phyloP scores from a whole-genome alignment of 2,329 filamentous ascomycete genomes.

The Diaporthe capsici region DNA sequence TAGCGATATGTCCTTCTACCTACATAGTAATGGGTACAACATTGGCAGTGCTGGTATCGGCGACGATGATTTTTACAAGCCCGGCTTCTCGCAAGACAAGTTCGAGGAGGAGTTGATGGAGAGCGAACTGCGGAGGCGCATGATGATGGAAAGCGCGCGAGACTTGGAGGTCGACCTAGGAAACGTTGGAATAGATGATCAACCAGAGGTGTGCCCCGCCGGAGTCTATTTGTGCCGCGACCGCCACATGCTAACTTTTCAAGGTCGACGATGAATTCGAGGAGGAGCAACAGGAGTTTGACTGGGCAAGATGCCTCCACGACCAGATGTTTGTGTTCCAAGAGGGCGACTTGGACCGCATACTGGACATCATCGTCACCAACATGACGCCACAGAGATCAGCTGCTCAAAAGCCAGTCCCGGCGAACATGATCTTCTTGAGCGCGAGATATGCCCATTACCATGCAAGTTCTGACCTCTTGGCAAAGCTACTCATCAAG shows the following conservation, averaged over 20 bases:
- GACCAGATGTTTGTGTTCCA: constrained; percentile 99
- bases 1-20: constrained; percentile 95
- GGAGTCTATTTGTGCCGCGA: neutral
- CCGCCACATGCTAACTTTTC: constrained; percentile 40
- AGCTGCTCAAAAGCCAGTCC: constrained; percentile 96
- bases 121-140: constrained; percentile 92
- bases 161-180: constrained; percentile 97
- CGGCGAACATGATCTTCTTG: constrained; percentile 96
- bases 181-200: constrained; percentile 95
- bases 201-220: constrained; percentile 78
- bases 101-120: constrained; percentile 99
- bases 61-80: constrained; percentile 90
- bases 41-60: constrained; percentile 84
- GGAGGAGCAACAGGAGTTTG: constrained; percentile 93
- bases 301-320: constrained; percentile 93
- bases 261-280: constrained; percentile 83
- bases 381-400: constrained; percentile 98
- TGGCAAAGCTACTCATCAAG: constrained; percentile 83
- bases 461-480: constrained; percentile 87
- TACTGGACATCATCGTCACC: constrained; percentile 95
- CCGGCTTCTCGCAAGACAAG: constrained; percentile 90
- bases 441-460: constrained; percentile 97
- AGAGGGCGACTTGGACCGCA: constrained; percentile 90
- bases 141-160: constrained; percentile 99
- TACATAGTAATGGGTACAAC: constrained; percentile 93